These are phyloP conservation scores for Lactarius deliciosus DNA, from an alignment of 768 basidiomycete species.

Conservation along the genomic window DNA sequence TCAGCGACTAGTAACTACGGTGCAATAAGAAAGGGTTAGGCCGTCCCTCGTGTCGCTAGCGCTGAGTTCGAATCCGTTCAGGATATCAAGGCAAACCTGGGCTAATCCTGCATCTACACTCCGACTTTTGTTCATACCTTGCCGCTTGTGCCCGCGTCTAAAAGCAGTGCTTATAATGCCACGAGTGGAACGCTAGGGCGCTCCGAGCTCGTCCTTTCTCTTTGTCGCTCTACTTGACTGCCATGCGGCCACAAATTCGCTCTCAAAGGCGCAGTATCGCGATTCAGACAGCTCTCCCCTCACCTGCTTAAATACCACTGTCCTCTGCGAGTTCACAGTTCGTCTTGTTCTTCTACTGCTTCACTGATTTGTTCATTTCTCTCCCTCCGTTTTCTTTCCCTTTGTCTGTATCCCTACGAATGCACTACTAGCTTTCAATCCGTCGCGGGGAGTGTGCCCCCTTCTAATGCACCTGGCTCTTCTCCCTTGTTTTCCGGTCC, in stretches of 20 bases:
- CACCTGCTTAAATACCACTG: background rate
- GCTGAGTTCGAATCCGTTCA: slow-evolving; percentile 20
- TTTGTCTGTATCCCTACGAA: slow-evolving; percentile 2
- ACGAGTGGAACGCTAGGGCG: slow-evolving; percentile 4
- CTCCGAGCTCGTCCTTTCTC: slow-evolving; percentile 15
- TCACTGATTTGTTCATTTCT: background rate
- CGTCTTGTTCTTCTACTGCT: background rate
- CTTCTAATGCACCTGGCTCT: background rate
- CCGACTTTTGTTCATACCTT: slow-evolving; percentile 18
- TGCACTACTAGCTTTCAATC: slow-evolving; percentile 1
- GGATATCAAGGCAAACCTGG: slow-evolving; percentile 1
- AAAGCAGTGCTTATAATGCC: slow-evolving; percentile 9
- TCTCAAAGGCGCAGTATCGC: slow-evolving; percentile 19
- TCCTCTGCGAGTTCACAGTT: background rate
- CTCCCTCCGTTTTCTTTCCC: background rate
- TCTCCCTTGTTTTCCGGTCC: background rate
- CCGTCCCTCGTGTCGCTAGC: background rate
- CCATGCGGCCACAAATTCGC: slow-evolving; percentile 1
- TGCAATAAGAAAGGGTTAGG: background rate
- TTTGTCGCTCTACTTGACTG: slow-evolving; percentile 13
- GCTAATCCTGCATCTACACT: background rate
- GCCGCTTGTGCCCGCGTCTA: background rate
- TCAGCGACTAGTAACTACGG: background rate
- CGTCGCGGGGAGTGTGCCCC: background rate
- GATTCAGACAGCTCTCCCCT: background rate